Conservation (phyloP, 257 asterid species). For the Nyctanthes arbortristis region DNA sequence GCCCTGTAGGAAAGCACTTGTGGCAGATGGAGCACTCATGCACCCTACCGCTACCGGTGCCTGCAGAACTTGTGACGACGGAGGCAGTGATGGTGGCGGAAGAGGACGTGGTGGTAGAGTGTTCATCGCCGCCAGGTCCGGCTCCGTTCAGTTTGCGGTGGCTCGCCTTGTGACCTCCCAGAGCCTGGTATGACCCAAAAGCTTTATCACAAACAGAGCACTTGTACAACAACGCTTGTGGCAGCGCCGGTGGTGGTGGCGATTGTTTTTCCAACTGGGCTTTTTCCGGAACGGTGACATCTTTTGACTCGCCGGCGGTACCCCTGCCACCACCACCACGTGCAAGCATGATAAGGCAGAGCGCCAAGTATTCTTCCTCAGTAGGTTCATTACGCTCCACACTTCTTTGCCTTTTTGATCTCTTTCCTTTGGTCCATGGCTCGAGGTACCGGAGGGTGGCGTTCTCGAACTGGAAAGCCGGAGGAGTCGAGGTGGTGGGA, state of each 20-base stretch:
- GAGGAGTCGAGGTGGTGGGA: constrained; percentile 28
- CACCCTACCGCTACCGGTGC: constrained; percentile 30
- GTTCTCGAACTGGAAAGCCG: constrained; percentile 33
- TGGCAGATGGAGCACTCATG: constrained; percentile 66
- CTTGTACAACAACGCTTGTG: constrained; percentile 33
- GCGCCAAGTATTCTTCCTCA: constrained; percentile 52
- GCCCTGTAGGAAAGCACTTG: constrained; percentile 52
- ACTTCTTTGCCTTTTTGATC: constrained; percentile 51
- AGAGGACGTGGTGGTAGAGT: constrained; percentile 27
- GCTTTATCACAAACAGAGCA: constrained; percentile 52
- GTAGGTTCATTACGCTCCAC: constrained; percentile 22
- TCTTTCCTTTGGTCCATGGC: constrained; percentile 46
- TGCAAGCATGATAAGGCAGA: constrained; percentile 67
- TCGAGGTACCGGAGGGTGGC: constrained; percentile 23
- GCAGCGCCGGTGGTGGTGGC: constrained; percentile 20
- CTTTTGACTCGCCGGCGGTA: constrained; percentile 12
- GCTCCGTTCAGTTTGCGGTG: constrained; percentile 44
- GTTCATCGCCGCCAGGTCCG: constrained; percentile 27
- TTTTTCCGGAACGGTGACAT: neutral
- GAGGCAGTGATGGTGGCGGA: constrained; percentile 12
- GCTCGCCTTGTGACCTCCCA: constrained; percentile 75
- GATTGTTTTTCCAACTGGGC: neutral
- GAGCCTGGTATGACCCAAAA: constrained; percentile 57
- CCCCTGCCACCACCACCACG: constrained; percentile 34
- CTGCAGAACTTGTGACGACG: constrained; percentile 4